These are phyloP conservation scores for Malassezia arunalokei DNA, from an alignment of 1,284 basidiomycete species.

Conservation along the genomic window DNA sequence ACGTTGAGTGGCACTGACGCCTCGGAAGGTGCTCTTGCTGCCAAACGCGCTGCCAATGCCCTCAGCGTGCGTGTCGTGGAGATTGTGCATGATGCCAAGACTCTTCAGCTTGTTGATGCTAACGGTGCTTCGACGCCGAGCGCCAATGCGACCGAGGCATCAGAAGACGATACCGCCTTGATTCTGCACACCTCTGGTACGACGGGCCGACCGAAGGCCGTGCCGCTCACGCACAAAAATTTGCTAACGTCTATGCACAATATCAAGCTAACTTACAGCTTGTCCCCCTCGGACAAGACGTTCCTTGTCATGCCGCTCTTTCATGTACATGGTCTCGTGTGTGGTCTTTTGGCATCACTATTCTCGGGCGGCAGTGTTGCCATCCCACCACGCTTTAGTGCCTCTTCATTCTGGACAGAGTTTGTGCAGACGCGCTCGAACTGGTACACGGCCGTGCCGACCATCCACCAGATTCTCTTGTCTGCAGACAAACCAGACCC, in stretches of 20 bases:
- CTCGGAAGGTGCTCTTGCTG: constrained; percentile 13
- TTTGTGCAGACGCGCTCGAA: constrained; percentile 41
- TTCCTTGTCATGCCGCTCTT: constrained; percentile 60
- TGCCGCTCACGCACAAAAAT: constrained; percentile 55
- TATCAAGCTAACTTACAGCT: constrained; percentile 49
- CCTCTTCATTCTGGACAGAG: constrained; percentile 55
- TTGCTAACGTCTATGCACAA: constrained; percentile 56
- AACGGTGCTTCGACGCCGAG: constrained; percentile 19
- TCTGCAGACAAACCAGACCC: constrained; percentile 45
- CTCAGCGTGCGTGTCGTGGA: constrained; percentile 36
- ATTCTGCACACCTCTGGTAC: constrained; percentile 56
- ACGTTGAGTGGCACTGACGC: constrained; percentile 14
- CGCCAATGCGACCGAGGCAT: constrained; percentile 17
- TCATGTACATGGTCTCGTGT: constrained; percentile 58
- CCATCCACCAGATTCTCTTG: constrained; percentile 51
- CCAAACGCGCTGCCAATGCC: constrained; percentile 25
- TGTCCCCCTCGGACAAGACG: constrained; percentile 49
- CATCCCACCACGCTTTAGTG: constrained; percentile 55
- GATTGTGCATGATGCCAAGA: constrained; percentile 31
- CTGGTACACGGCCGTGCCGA: constrained; percentile 48
- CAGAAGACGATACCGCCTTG: constrained; percentile 48
- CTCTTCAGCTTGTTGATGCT: constrained; percentile 19
- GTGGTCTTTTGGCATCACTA: constrained; percentile 56
- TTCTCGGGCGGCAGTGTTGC: constrained; percentile 55
- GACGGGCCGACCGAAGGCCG: constrained; percentile 53